These are phyloP conservation scores for Favolaschia claudopus DNA, from an alignment of 768 basidiomycete genomes.

Conservation along the genomic window DNA sequence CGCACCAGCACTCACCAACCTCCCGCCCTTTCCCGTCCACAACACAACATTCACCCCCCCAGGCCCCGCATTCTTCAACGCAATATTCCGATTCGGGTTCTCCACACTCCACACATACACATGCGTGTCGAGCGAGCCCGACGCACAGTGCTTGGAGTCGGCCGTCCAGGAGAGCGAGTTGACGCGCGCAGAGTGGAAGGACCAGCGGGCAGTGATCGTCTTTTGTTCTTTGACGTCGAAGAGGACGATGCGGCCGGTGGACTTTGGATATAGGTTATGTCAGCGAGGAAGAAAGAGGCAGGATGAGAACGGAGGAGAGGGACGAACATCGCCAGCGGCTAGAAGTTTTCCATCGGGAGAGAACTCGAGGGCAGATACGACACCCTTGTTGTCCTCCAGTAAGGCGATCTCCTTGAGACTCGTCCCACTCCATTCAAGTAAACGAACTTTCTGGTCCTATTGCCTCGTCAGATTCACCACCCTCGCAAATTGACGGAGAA, in stretches of 20 bases:
- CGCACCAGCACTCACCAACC: constrained; percentile 76
- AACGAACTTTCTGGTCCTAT: constrained; percentile 77
- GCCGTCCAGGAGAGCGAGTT: constrained; percentile 79
- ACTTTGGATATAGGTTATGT: constrained; percentile 49
- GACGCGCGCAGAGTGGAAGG: constrained; percentile 84
- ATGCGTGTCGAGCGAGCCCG: constrained; percentile 92
- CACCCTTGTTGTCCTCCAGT: constrained; percentile 73
- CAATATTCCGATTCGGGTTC: constrained; percentile 74
- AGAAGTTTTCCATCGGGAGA: constrained; percentile 79
- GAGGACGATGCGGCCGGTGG: constrained; percentile 81
- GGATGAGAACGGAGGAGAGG: not conserved
- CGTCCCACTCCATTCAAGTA: constrained; percentile 78
- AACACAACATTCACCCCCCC: constrained; percentile 85
- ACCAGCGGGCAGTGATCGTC: constrained; percentile 82
- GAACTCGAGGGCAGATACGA: constrained; percentile 79
- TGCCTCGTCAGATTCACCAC: constrained; percentile 11
- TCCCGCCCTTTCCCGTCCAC: constrained; percentile 67
- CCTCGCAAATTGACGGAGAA: not conserved
- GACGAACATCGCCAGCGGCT: constrained; percentile 88
- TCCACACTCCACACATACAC: constrained; percentile 87
- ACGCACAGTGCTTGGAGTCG: constrained; percentile 80
- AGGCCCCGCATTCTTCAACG: constrained; percentile 85
- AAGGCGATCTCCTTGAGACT: constrained; percentile 60
- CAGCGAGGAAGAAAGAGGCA: not conserved
- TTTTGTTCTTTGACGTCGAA: constrained; percentile 74